Base-by-base conservation (phyloP, 2,329 filamentous ascomycete species). In the Claviceps monticola region DNA sequence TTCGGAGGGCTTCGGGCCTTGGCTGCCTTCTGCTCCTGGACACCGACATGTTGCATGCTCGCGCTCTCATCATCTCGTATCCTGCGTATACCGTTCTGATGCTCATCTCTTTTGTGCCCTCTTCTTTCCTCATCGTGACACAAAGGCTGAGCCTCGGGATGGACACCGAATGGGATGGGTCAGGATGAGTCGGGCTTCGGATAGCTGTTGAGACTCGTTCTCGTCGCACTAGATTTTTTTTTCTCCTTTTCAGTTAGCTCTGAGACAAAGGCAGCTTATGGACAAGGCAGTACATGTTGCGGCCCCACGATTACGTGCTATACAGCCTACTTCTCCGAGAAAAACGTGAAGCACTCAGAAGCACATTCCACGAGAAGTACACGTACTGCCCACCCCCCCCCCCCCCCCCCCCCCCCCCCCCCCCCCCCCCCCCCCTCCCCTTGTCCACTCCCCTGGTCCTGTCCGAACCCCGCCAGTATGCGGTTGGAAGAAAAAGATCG, bases 401-500 rank as follows among this genome's bases (percentile, higher is more conserved):
- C 52, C 45, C 49, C 29, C 36, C 41, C 46, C 23, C 48, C 21
- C 48, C 42, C 52, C 45, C 49, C 29, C n/a, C 7, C n/a, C n/a
- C 37, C 26, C 48, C 26, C 47, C 11, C 47, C 16, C 52, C 45
- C 49, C 29, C 36, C 41, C 46, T 34, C 48, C 21, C 48, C 42
- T 23, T 50, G 53, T 47, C 49, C 13, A 41, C 47, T 44, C 23
- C 34, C 43, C 38, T 29, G 43, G 37, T 50, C 49, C 47, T 49
- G 34, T 46, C 46, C 26, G 46, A 45, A 34, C 37, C 43, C 34
- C 38, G 29, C n/a, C n/a, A 41, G 46, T 37, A 45, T 52, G 51
- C 56, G 51, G 37, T 38, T 49, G 29, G 21, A 21, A 29, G 51
- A 55, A 34, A 48, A 54, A 54, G 54, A 52, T 55, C 46, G 51